Conservation (phyloP, 169 alveolate genomes). For the Cryptosporidium viatorum region DNA sequence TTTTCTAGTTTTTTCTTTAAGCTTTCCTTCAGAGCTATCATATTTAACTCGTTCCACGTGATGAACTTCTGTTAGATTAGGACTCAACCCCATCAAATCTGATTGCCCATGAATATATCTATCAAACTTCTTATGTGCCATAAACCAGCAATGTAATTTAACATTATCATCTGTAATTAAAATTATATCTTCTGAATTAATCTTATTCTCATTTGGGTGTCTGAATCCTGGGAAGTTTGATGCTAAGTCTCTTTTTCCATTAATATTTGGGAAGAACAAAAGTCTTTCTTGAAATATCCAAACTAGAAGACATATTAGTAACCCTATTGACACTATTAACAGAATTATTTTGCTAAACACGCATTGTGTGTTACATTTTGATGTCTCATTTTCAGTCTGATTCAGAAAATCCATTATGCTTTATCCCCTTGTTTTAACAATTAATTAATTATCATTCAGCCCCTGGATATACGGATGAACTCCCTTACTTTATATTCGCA, state of each 20-base stretch:
- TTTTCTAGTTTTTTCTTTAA: background rate
- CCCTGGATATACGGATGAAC: background rate
- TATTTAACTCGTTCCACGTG: background rate
- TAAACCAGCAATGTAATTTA: slow-evolving; percentile 85
- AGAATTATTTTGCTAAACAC: background rate
- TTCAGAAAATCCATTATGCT: background rate
- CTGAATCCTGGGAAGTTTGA: slow-evolving; percentile 50
- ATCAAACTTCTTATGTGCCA: slow-evolving; percentile 74
- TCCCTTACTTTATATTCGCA: background rate
- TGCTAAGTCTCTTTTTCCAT: slow-evolving; percentile 23
- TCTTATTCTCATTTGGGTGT: slow-evolving; percentile 76
- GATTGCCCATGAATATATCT: background rate
- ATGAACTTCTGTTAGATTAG: background rate
- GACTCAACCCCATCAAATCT: background rate
- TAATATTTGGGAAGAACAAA: slow-evolving; percentile 13
- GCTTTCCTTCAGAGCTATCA: background rate
- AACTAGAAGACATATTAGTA: background rate
- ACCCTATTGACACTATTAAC: background rate
- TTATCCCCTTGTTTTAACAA: background rate
- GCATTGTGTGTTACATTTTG: background rate
- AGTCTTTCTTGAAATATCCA: slow-evolving; percentile 51
- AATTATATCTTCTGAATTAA: slow-evolving; percentile 80
- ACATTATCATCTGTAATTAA: slow-evolving; percentile 81
- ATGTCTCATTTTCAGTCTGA: background rate
- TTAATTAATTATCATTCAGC: background rate